phyloP scores from a whole-genome alignment of 2,329 filamentous ascomycete species.

The Botryosphaeria agaves region DNA sequence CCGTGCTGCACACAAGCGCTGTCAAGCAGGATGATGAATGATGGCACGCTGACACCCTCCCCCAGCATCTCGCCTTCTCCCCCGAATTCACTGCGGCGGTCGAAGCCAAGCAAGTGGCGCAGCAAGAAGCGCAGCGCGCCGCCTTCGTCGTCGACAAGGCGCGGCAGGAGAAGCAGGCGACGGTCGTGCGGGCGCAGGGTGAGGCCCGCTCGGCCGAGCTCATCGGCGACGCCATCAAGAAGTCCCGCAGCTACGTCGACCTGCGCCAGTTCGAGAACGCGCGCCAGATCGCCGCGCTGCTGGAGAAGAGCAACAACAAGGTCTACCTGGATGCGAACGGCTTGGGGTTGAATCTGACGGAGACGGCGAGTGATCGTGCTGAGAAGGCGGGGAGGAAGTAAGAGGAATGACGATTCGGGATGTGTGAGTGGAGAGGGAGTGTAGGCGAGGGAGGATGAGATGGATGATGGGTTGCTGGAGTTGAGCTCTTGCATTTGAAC shows the following conservation, averaged over 20 bases:
- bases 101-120: slow-evolving; percentile 52
- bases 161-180: slow-evolving; percentile 97
- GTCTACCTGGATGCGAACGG: slow-evolving; percentile 84
- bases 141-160: slow-evolving; percentile 98
- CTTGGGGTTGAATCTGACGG: slow-evolving; percentile 68
- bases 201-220: slow-evolving; percentile 95
- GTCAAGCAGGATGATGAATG: too few relatives aligned
- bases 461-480: too few relatives aligned
- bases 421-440: too few relatives aligned
- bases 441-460: too few relatives aligned
- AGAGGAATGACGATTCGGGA: too few relatives aligned
- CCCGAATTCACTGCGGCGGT: slow-evolving; percentile 53
- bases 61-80: slow-evolving; percentile 48
- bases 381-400: slow-evolving; percentile 8
- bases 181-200: slow-evolving; percentile 96
- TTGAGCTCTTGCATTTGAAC: too few relatives aligned
- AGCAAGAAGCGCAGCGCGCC: slow-evolving; percentile 90
- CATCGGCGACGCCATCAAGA: slow-evolving; percentile 99
- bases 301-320: slow-evolving; percentile 87
- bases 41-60: too few relatives aligned
- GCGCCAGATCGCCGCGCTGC: slow-evolving; percentile 64
- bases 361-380: slow-evolving; percentile 22
- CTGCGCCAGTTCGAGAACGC: slow-evolving; percentile 98
- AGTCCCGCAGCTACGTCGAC: slow-evolving; percentile 92
- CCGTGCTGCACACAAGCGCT: too few relatives aligned